Base-by-base conservation (phyloP, 2,329 filamentous ascomycete genomes). In the Arthroderma sp. region DNA sequence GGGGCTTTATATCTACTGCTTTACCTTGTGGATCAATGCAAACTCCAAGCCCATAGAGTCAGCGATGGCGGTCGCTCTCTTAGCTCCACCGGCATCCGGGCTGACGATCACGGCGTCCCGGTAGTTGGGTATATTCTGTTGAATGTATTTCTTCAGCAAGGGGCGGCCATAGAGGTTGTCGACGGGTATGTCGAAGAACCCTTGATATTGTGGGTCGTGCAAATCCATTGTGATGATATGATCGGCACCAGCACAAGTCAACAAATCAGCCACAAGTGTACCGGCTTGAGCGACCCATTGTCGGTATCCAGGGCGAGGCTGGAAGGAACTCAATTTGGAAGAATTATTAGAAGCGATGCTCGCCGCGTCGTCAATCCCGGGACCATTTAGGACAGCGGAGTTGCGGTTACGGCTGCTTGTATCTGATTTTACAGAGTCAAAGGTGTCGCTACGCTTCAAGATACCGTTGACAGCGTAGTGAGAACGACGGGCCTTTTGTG, bases 231-330 rank as follows among this genome's bases (percentile, higher is more conserved):
- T 95, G 61, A 96, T 95, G 61, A 91, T 81, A 65, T 96, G 91
- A 63, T 98, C 89, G 38, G 91, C 87, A 52, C 91, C 91, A 51
- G 91, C 89, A 66, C 88, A 95, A 36, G 87, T 95, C 52, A 98
- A 73, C 38, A 98, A 77, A 61, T 96, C 88, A 42, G 91, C 91
- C 40, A 98, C 83, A 46, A 98, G 75, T 29, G 88, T 96, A 48
- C 91, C 91, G 36, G 91, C 88, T 68, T 96, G 91, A 22, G 91
- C 91, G 51, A 98, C 89, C 91, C 91, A 98, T 68, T 94, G 86
- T 70, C 91, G 91, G 65, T 98, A 98, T 42, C 91, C 91, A 5
- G 88, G 85, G 61, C 89, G 88, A 15, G 85, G 80, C 61, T 86
- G 77, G 61, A 83, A 83, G 61, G 81, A 72, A 55, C 72, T 73